Evolutionary conservation across 306 rosid genomes (phyloP), one percentile per base, ranked within the genome.

Genomic region (Geum urbanum): DNA sequence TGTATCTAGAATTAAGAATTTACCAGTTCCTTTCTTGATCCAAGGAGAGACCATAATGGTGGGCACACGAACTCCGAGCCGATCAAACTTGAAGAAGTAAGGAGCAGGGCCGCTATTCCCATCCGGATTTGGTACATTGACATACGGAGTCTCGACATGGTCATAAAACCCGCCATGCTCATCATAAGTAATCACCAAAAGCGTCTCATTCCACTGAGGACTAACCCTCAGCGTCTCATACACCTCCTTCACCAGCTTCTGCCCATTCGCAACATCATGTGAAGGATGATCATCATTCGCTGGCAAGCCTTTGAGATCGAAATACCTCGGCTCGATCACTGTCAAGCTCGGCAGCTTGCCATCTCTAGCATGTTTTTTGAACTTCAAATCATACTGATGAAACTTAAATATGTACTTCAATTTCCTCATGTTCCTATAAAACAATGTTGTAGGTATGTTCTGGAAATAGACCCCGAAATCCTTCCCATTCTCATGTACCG

Each of bases 71-170:
- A 95, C 99, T 5, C 99, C 99, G 35, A 91, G 87, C 76, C 99
- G 80, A 80, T 95, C 99, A 66, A 95, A 95, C 84, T 95, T 91
- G 83, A 95, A 95, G 88, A 95, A 95, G 85, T 64, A 86, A 13
- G 99, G 99, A 76, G 97, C 92, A 69, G 97, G 99, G 51, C 99
- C 99, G 0, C 96, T 86, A 80, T 95, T 95, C 24, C 99, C 99
- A 79, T 95, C 99, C 49, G 97, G 99, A 66, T 70, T 91, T 48
- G 99, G 99, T 53, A 95, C 87, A 80, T 86, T 87, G 22, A 83
- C 89, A 62, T 80, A 87, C 69, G 99, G 99, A 66, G 99, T 89
- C 78, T 83, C 14, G 43, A 91, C 99, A 75, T 95, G 99, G 77
- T 95, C 99, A 77, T 50, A 91, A 71, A 95, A 95, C 0, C 99